Percentiles rank a stretch among this genome's conserved stretches.
These are phyloP conservation scores for Pseudomonodictys pantanalensis DNA, from an alignment of 495 filamentous ascomycete genomes.

Conservation along the genomic window DNA sequence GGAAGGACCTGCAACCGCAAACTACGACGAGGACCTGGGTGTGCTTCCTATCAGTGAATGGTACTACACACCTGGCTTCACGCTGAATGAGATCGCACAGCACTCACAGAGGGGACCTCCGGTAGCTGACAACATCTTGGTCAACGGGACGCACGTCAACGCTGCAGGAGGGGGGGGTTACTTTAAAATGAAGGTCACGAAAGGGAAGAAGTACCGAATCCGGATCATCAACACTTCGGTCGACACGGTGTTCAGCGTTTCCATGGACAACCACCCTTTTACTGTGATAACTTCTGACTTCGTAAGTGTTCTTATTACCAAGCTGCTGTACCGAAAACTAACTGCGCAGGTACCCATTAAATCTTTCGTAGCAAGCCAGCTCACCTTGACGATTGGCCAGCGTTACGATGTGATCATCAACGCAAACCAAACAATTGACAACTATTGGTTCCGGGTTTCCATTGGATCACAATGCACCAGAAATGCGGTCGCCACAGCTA, in stretches of 20 bases:
- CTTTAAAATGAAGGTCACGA: slow-evolving; percentile 31
- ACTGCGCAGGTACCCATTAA: slow-evolving; percentile 35
- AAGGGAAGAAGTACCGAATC: slow-evolving; percentile 41
- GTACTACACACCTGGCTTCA: slow-evolving; percentile 37
- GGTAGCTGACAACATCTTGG: slow-evolving; percentile 35
- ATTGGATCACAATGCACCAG: slow-evolving; percentile 26
- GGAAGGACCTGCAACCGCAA: slow-evolving; percentile 40
- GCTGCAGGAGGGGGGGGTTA: slow-evolving; percentile 35
- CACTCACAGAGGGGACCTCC: slow-evolving; percentile 33
- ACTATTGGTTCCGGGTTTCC: slow-evolving; percentile 43
- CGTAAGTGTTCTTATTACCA: slow-evolving; percentile 1
- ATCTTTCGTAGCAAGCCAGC: slow-evolving; percentile 27
- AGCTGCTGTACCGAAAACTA: background rate
- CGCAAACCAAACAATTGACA: slow-evolving; percentile 39
- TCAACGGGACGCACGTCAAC: slow-evolving; percentile 42
- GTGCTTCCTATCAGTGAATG: slow-evolving; percentile 38
- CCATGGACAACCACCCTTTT: slow-evolving; percentile 39
- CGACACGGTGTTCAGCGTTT: slow-evolving; percentile 38
- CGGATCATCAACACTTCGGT: slow-evolving; percentile 42
- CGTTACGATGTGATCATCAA: slow-evolving; percentile 44
- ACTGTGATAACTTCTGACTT: slow-evolving; percentile 41
- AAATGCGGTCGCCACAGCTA: slow-evolving; percentile 19
- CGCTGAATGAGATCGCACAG: slow-evolving; percentile 27
- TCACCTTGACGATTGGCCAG: slow-evolving; percentile 40
- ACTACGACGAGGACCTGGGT: slow-evolving; percentile 43